These are phyloP conservation scores for Biancaea sappan DNA, from an alignment of 306 rosid genomes.

Conservation along the genomic window DNA sequence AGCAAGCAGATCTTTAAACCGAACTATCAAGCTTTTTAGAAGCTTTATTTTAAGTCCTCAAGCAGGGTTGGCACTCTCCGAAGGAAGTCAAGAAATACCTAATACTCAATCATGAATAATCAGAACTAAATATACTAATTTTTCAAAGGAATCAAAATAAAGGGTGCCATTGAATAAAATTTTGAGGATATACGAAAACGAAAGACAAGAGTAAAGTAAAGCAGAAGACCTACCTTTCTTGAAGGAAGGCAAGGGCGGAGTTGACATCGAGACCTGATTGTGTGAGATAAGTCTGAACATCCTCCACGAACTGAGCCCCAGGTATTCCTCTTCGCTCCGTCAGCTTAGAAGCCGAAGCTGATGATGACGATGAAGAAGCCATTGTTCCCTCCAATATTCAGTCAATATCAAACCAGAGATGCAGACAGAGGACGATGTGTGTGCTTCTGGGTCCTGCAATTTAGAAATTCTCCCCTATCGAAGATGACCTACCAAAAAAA, in stretches of 20 bases:
- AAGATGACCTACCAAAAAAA: background rate
- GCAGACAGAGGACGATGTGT: background rate
- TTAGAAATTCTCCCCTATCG: background rate
- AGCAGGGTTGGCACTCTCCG: background rate
- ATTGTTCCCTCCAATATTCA: slow-evolving; percentile 22
- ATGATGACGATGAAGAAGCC: slow-evolving; percentile 59
- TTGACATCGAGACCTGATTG: slow-evolving; percentile 73
- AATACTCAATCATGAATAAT: background rate
- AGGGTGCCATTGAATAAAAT: background rate
- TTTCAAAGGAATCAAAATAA: background rate
- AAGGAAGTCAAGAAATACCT: background rate
- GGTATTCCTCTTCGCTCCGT: slow-evolving; percentile 94
- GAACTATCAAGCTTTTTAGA: background rate
- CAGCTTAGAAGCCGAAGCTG: slow-evolving; percentile 36
- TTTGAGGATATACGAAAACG: no score
- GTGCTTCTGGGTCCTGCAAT: background rate
- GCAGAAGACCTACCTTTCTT: slow-evolving; percentile 77
- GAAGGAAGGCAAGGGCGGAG: slow-evolving; percentile 87
- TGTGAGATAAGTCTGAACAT: slow-evolving; percentile 79
- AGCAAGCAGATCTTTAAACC: slow-evolving; percentile 6
- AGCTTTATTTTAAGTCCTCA: background rate
- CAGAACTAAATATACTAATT: background rate
- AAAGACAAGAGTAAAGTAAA: background rate
- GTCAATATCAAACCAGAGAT: background rate
- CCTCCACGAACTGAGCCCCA: slow-evolving; percentile 91